These are phyloP conservation scores for Chondrostereum purpureum DNA, from an alignment of 1,284 basidiomycete species.

Conservation along the genomic window DNA sequence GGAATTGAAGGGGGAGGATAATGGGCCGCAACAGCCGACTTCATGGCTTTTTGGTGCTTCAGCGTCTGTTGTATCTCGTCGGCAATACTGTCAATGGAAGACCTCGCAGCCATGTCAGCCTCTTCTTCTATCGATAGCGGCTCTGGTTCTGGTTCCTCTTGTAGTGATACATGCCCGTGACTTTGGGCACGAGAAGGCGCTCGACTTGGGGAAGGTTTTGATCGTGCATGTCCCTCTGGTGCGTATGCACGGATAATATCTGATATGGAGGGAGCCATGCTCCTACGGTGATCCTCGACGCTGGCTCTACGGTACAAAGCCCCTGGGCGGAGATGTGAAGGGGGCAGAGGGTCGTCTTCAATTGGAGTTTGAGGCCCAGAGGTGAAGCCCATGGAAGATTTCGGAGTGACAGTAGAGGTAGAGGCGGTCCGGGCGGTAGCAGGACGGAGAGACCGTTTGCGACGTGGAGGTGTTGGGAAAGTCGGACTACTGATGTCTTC, in stretches of 20 bases:
- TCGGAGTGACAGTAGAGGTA: conserved; percentile 22
- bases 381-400: conserved; percentile 5
- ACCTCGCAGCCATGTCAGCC: conserved; percentile 58
- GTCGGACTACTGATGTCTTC: conserved; percentile 28
- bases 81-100: conserved; percentile 78
- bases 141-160: conserved; percentile 47
- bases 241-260: conserved; percentile 77
- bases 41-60: conserved; percentile 47
- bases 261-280: conserved; percentile 67
- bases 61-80: conserved; percentile 70
- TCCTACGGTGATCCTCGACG: conserved; percentile 26
- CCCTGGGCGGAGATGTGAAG: conserved; percentile 6
- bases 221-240: conserved; percentile 41
- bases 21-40: conserved; percentile 24
- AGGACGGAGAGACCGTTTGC: conserved; percentile 31
- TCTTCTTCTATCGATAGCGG: conserved; percentile 47
- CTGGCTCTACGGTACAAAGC: conserved; percentile 3
- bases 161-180: conserved; percentile 38
- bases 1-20: conserved; percentile 33
- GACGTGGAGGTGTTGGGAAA: conserved; percentile 27
- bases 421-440: conserved; percentile 32
- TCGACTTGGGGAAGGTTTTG: conserved; percentile 35
- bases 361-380: conserved; percentile 7
- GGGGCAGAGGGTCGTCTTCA: conserved; percentile 14
- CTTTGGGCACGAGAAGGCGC: conserved; percentile 43